Base-by-base conservation (phyloP, 768 basidiomycete species). In the Pleurotus giganteus region DNA sequence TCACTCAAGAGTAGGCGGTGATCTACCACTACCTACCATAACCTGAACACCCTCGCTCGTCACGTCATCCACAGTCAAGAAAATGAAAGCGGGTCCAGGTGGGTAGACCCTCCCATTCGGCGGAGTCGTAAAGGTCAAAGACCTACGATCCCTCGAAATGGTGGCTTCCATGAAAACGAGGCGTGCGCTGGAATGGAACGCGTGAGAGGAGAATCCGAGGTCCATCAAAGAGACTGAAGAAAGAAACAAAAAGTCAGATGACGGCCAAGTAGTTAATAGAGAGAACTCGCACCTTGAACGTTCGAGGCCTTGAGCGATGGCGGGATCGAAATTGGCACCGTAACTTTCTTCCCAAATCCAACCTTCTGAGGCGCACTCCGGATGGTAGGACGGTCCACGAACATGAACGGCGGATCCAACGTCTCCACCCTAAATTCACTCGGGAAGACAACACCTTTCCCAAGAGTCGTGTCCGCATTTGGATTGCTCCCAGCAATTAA, bases 51-150 rank as follows among this genome's bases (percentile, higher is more conserved):
- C 60, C 15, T 39, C 46, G 41, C 60, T 61, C 6, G 55, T 57
- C 15, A 61, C 58, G 46, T 57, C 58, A 31, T 61, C 60, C 17
- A 61, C 45, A 12, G 60, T 47, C 15, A 47, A 24, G 28, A 47
- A 60, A 21, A 57, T 47, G 59, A 51, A 57, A 23, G 62, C 65
- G 56, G 69, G 67, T 15, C 67, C 71, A 6, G 69, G 68, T 26
- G 70, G 69, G 54, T 62, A 73, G 23, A 71, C 65, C 15, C 65
- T 61, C 27, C 68, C 64, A 57, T 71, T 77, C 53, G 66, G 70
- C 19, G 69, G 74, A 42, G 66, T 69, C 17, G 66, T 67, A 36
- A 69, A 66, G 13, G 58, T 69, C 13, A 70, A 62, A 29, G 65
- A 66, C 37, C 59, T 71, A 29, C 58, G 59, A 53, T 68, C 64